A percentile compares a stretch with the other conserved stretches of the same genome.
phyloP scores from a whole-genome alignment of 176 grass and related monocot species.

The Tuctoria greenei region DNA sequence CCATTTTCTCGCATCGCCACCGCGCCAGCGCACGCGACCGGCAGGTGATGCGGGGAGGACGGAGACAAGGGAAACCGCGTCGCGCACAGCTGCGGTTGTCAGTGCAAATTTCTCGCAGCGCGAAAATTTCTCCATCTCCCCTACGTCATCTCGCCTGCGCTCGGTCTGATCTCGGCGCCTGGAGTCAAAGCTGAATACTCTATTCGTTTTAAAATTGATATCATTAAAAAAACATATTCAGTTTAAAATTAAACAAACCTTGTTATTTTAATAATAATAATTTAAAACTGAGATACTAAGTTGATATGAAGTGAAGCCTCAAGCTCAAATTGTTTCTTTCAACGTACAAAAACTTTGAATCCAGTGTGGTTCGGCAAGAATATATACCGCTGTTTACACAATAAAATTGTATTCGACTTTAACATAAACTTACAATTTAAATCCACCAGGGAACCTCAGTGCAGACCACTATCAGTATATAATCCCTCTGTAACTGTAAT shows the following conservation, averaged over 20 bases:
- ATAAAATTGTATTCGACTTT: too few relatives aligned
- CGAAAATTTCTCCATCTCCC: neutral
- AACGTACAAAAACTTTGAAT: too few relatives aligned
- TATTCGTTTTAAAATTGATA: too few relatives aligned
- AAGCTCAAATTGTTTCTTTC: too few relatives aligned
- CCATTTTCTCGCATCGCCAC: neutral
- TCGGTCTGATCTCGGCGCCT: neutral
- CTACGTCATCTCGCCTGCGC: neutral
- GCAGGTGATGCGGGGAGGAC: neutral
- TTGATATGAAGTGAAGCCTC: too few relatives aligned
- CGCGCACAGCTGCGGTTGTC: neutral
- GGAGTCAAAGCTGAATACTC: neutral
- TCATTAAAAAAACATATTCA: too few relatives aligned
- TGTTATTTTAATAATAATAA: too few relatives aligned
- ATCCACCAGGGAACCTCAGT: neutral
- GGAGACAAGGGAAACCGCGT: slow-evolving; percentile 25
- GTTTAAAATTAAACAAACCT: too few relatives aligned
- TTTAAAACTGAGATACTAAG: too few relatives aligned
- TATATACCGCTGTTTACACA: too few relatives aligned
- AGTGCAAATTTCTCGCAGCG: neutral
- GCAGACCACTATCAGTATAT: slow-evolving; percentile 11
- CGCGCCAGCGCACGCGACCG: neutral
- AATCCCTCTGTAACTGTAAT: slow-evolving; percentile 25
- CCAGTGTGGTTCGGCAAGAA: too few relatives aligned
- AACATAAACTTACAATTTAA: too few relatives aligned